Conservation (phyloP, 805 yeast species). For the Kluyveromyces siamensis region DNA sequence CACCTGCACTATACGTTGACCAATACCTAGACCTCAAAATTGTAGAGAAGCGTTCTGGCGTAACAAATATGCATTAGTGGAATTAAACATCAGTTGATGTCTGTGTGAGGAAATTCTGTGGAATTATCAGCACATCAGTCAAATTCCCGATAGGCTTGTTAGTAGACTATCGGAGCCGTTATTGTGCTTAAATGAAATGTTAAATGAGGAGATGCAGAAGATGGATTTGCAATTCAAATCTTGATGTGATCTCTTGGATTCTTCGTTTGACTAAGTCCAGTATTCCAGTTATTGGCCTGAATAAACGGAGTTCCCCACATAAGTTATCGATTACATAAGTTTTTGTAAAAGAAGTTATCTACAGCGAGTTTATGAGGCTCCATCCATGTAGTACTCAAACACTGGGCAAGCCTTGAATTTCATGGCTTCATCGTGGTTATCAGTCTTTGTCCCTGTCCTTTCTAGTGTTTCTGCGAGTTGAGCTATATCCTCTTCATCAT, state of each 20-base stretch:
- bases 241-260: slow-evolving; percentile 1
- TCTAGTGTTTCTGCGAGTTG: not conserved
- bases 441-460: not conserved
- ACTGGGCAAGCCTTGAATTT: not conserved
- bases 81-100: not conserved
- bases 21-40: no score
- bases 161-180: slow-evolving; percentile 36
- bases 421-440: not conserved
- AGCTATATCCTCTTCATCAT: not conserved
- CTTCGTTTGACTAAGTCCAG: slow-evolving; percentile 23
- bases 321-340: not conserved
- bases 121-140: slow-evolving; percentile 33
- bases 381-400: not conserved
- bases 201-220: slow-evolving; percentile 20
- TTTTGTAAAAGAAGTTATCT: no score
- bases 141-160: slow-evolving; percentile 32
- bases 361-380: not conserved
- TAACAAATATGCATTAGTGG: not conserved
- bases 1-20: no score
- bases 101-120: not conserved
- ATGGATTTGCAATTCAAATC: slow-evolving; percentile 1
- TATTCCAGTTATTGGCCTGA: slow-evolving; percentile 3
- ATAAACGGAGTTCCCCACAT: slow-evolving; percentile 2
- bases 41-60: no score
- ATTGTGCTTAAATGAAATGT: slow-evolving; percentile 32